These are phyloP conservation scores for Hortaea werneckii DNA, from an alignment of 2,329 filamentous ascomycete genomes.

Conservation along the genomic window DNA sequence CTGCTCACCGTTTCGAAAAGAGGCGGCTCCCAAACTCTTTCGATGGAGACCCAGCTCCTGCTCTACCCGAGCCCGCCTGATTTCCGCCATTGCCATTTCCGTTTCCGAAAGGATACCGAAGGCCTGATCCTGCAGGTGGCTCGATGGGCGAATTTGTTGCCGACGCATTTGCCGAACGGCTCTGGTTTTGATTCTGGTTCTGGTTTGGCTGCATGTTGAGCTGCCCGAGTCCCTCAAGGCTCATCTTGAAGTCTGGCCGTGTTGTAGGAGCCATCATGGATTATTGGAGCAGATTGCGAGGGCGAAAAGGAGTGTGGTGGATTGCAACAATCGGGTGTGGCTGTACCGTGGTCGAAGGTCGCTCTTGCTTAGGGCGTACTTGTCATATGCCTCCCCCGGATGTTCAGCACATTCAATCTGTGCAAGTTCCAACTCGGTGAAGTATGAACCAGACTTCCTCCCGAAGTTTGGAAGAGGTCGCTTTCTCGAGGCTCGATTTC, in stretches of 20 bases:
- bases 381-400: conserved; percentile 5
- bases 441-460: neutral
- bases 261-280: conserved; percentile 73
- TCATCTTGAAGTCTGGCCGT: conserved; percentile 73
- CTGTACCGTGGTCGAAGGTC: no score
- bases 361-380: conserved; percentile 5
- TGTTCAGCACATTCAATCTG: no score
- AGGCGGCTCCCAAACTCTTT: conserved; percentile 77
- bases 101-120: conserved; percentile 64
- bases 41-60: conserved; percentile 91
- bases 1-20: conserved; percentile 78
- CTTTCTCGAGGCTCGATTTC: neutral
- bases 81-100: conserved; percentile 44
- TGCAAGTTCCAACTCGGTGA: neutral
- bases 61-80: conserved; percentile 51
- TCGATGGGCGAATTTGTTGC: conserved; percentile 74
- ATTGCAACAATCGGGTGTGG: conserved; percentile 1
- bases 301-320: conserved; percentile 6
- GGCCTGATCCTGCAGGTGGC: conserved; percentile 49
- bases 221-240: conserved; percentile 69
- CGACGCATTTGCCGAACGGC: conserved; percentile 69
- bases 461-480: neutral
- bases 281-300: conserved; percentile 3
- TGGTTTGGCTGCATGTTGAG: conserved; percentile 47
- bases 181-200: conserved; percentile 44